Percentiles rank a stretch among this genome's conserved stretches.
phyloP scores from a whole-genome alignment of 441 rosid species.

The Pelargonium australe region DNA sequence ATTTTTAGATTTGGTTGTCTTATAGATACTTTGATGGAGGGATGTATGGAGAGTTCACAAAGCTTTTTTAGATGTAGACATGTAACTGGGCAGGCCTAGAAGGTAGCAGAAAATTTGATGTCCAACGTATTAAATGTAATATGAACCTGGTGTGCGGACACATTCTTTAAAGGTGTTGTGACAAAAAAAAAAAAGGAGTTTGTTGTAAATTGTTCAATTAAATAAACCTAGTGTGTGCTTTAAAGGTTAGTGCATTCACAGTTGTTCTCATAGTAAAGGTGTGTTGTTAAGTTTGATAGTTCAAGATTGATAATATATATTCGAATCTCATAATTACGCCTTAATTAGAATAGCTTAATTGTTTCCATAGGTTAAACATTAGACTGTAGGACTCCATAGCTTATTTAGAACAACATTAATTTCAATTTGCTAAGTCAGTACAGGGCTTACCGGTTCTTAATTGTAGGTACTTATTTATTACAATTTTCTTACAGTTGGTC shows the following conservation, averaged over 20 bases:
- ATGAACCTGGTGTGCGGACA: too few species aligned
- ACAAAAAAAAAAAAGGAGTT: neutral
- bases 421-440: constrained; percentile 1
- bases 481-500: neutral
- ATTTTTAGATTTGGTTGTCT: neutral
- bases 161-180: neutral
- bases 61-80: neutral
- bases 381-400: too few species aligned
- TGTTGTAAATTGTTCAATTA: neutral
- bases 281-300: constrained; percentile 3
- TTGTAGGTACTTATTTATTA: neutral
- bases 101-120: too few species aligned
- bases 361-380: too few species aligned
- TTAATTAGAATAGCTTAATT: too few species aligned
- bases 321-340: too few species aligned
- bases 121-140: too few species aligned
- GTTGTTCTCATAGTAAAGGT: neutral
- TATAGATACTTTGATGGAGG: too few species aligned
- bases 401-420: neutral
- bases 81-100: neutral
- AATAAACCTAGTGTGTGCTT: neutral
- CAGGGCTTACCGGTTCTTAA: neutral
- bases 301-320: neutral
- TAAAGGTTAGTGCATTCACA: neutral
- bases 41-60: neutral